phyloP scores from a whole-genome alignment of 352 stramenopile species.

The Globisporangium camurandrum region DNA sequence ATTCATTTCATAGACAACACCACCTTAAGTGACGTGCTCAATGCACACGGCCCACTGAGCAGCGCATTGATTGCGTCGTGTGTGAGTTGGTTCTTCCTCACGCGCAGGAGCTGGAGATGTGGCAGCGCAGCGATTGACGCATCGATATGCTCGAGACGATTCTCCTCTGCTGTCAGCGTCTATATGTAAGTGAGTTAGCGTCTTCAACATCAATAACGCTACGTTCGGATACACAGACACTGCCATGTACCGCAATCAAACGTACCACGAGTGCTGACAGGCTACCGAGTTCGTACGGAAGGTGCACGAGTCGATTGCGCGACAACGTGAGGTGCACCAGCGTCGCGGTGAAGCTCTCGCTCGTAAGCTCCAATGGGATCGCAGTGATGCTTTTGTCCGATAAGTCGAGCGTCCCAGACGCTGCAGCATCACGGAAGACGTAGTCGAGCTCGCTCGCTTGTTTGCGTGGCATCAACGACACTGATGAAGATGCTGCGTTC shows the following conservation, averaged over 20 bases:
- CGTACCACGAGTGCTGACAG: conserved; percentile 39
- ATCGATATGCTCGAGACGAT: conserved; percentile 41
- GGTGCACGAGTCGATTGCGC: conserved; percentile 42
- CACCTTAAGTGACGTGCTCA: conserved; percentile 26
- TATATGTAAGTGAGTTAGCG: conserved; percentile 7
- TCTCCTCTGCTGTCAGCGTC: conserved; percentile 68
- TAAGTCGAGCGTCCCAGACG: conserved; percentile 46
- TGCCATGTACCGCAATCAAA: not conserved
- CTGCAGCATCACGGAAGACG: conserved; percentile 51
- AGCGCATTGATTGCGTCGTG: conserved; percentile 33
- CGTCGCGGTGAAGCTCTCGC: conserved; percentile 37
- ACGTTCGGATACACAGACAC: not conserved
- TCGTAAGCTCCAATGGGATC: conserved; percentile 16
- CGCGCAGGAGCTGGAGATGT: conserved; percentile 45
- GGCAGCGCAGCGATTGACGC: conserved; percentile 30
- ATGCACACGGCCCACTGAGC: conserved; percentile 15
- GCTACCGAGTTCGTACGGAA: conserved; percentile 39
- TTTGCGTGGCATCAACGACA: not conserved
- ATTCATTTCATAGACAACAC: not conserved
- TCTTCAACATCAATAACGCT: not conserved
- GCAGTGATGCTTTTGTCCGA: conserved; percentile 31
- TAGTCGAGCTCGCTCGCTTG: conserved; percentile 13
- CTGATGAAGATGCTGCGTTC: not conserved
- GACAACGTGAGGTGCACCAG: conserved; percentile 62
- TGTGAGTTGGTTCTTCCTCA: conserved; percentile 72